phyloP scores from a whole-genome alignment of 2,329 filamentous ascomycete genomes.

The Biscogniauxia sp. region DNA sequence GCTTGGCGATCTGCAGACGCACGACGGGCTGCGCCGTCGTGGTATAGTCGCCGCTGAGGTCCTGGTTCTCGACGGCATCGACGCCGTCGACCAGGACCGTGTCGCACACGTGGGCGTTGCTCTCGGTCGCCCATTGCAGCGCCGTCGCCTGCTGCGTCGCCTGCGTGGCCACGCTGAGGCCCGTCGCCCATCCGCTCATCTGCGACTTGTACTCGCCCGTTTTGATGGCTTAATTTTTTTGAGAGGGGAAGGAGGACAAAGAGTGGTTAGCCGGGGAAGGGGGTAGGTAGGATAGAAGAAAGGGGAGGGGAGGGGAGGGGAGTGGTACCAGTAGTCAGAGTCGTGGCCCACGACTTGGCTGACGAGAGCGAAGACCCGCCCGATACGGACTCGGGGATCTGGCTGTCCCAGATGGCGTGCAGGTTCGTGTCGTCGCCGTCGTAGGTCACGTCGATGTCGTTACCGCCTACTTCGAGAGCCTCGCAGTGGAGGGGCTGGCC shows the following conservation, averaged over 20 bases:
- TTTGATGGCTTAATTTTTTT: slow-evolving; percentile 31
- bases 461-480: slow-evolving; percentile 52
- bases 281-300: neutral
- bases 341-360: slow-evolving; percentile 39
- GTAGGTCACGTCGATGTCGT: slow-evolving; percentile 54
- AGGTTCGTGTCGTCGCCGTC: slow-evolving; percentile 52
- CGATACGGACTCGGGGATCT: slow-evolving; percentile 48
- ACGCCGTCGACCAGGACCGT: slow-evolving; percentile 40
- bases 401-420: slow-evolving; percentile 60
- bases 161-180: slow-evolving; percentile 32
- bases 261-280: neutral
- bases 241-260: neutral
- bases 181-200: slow-evolving; percentile 36
- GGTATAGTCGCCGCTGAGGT: slow-evolving; percentile 40
- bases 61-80: slow-evolving; percentile 37
- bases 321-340: slow-evolving; percentile 30
- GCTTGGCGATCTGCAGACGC: slow-evolving; percentile 44
- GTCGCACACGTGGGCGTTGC: slow-evolving; percentile 43
- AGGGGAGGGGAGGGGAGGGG: neutral
- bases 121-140: slow-evolving; percentile 40
- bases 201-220: slow-evolving; percentile 36
- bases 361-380: slow-evolving; percentile 36
- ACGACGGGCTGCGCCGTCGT: slow-evolving; percentile 38
- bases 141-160: slow-evolving; percentile 29
- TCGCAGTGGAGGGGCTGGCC: slow-evolving; percentile 56